Percentiles rank a stretch among this genome's conserved stretches.
Conservation (phyloP, 2,329 filamentous ascomycete species). For the Hypoxylon rubiginosum region DNA sequence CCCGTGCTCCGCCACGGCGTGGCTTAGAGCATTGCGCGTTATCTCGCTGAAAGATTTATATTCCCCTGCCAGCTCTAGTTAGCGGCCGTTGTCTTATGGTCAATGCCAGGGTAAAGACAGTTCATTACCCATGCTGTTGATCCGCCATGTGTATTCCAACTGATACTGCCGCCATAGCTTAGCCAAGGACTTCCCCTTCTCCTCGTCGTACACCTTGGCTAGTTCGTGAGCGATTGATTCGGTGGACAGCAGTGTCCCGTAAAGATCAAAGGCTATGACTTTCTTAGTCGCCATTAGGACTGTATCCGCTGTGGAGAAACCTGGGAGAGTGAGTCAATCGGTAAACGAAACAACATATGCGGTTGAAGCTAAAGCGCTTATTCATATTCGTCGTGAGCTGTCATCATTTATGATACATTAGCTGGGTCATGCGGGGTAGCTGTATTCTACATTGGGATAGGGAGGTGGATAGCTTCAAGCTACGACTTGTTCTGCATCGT, state of each 20-base stretch:
- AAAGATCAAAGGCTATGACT: constrained; percentile 79
- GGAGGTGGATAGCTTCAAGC: constrained; percentile 6
- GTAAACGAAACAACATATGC: neutral
- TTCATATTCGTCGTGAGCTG: constrained; percentile 22
- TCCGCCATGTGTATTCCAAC: constrained; percentile 82
- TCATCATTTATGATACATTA: constrained; percentile 13
- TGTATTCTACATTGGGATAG: constrained; percentile 40
- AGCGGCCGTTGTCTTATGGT: constrained; percentile 10
- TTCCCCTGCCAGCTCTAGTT: constrained; percentile 58
- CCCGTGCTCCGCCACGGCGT: constrained; percentile 72
- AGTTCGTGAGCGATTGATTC: constrained; percentile 74
- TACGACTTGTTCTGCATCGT: neutral
- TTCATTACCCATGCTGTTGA: constrained; percentile 78
- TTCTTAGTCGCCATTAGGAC: constrained; percentile 40
- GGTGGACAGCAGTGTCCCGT: constrained; percentile 80
- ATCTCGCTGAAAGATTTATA: constrained; percentile 74
- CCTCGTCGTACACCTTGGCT: constrained; percentile 67
- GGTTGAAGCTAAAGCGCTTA: neutral
- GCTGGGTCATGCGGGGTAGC: constrained; percentile 44
- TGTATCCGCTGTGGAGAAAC: constrained; percentile 9
- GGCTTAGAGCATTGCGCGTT: constrained; percentile 71
- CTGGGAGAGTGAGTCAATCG: constrained; percentile 35
- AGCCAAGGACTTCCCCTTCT: constrained; percentile 69
- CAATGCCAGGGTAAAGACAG: constrained; percentile 12
- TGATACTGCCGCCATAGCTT: constrained; percentile 76